Conservation (phyloP, 2,329 filamentous ascomycete genomes). For the Xylogone sp. region DNA sequence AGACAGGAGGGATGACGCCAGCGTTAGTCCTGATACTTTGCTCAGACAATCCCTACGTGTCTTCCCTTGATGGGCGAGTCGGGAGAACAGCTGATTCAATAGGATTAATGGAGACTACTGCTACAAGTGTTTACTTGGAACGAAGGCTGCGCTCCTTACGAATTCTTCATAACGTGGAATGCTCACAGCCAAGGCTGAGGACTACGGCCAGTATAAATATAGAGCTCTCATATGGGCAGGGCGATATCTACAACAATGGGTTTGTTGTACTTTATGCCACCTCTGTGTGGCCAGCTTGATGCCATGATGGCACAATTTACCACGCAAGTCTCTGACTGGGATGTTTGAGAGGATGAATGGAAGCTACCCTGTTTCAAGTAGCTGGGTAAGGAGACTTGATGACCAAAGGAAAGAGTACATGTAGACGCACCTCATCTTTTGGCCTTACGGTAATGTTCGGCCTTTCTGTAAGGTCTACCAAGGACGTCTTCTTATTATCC, state of each 20-base stretch:
- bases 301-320: constrained; percentile 77
- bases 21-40: too few relatives aligned
- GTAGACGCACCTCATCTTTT: neutral
- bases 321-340: constrained; percentile 65
- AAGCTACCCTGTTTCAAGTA: neutral
- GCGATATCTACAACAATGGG: constrained; percentile 82
- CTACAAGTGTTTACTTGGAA: too few relatives aligned
- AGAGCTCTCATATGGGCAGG: constrained; percentile 59
- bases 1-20: too few relatives aligned
- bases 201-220: too few relatives aligned
- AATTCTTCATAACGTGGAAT: too few relatives aligned
- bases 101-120: too few relatives aligned
- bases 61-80: too few relatives aligned
- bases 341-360: neutral
- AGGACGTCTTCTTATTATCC: constrained; percentile 54
- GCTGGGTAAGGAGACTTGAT: neutral
- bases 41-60: too few relatives aligned
- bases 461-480: constrained; percentile 54
- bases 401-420: neutral
- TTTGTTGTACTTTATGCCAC: constrained; percentile 66
- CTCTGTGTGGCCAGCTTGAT: constrained; percentile 60
- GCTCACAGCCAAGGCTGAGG: too few relatives aligned
- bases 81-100: too few relatives aligned
- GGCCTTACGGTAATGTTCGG: neutral
- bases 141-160: too few relatives aligned